Conservation (phyloP, 306 rosid genomes). For the Cicer chorassanicum region DNA sequence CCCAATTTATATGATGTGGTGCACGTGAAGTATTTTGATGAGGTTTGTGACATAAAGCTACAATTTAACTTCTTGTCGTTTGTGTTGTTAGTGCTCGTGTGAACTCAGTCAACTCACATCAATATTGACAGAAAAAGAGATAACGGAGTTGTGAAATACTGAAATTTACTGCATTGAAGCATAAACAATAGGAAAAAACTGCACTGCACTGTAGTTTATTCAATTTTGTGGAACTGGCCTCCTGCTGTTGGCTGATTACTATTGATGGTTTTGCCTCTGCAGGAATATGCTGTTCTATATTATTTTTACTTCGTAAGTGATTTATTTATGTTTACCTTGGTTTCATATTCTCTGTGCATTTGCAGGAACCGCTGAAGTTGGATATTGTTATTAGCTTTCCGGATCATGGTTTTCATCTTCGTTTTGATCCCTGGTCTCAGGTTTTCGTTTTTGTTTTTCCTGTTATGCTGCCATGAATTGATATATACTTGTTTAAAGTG, state of each 20-base stretch:
- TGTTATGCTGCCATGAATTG: neutral
- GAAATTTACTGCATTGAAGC: neutral
- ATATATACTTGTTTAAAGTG: constrained; percentile 18
- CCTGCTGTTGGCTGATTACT: neutral
- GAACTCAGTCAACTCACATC: neutral
- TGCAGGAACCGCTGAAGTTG: constrained; percentile 87
- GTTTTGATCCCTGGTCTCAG: constrained; percentile 99
- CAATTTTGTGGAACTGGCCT: neutral
- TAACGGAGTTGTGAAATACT: neutral
- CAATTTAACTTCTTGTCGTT: neutral
- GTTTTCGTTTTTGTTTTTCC: constrained; percentile 39
- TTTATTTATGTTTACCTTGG: constrained; percentile 2
- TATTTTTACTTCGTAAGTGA: neutral
- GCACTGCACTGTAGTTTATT: neutral
- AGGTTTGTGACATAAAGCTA: constrained; percentile 58
- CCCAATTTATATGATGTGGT: constrained; percentile 95
- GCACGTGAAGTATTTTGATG: constrained; percentile 91
- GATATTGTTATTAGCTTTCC: constrained; percentile 97
- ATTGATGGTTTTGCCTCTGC: neutral
- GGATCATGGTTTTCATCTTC: constrained; percentile 96
- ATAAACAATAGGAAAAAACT: neutral
- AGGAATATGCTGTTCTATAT: constrained; percentile 20
- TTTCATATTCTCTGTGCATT: constrained; percentile 31
- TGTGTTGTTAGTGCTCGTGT: constrained; percentile 8
- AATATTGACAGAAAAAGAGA: neutral